A percentile compares a stretch with the other conserved stretches of the same genome.
phyloP scores from a whole-genome alignment of 495 filamentous ascomycete species.

The Staphylotrichum tortipilum region DNA sequence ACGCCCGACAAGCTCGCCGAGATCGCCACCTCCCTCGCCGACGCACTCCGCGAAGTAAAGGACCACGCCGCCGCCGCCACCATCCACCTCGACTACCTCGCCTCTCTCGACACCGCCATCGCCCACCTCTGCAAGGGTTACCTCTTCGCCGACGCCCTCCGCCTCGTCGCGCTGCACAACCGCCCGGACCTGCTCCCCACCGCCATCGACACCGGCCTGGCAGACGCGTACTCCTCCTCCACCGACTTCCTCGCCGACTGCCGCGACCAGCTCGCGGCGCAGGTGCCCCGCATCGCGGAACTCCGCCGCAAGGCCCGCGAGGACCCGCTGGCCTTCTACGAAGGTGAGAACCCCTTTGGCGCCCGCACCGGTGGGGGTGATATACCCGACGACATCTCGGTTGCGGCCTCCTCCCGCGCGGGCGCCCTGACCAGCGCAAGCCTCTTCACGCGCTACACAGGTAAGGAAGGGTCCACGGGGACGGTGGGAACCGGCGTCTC shows the following conservation, averaged over 20 bases:
- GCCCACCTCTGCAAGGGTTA: conserved; percentile 72
- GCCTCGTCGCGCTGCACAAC: conserved; percentile 44
- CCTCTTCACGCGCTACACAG: conserved; percentile 88
- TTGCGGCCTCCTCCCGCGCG: conserved; percentile 75
- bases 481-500: conserved; percentile 59
- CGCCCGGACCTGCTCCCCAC: conserved; percentile 40
- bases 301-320: conserved; percentile 68
- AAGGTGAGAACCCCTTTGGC: conserved; percentile 48
- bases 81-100: conserved; percentile 73
- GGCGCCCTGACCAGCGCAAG: conserved; percentile 69
- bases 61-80: conserved; percentile 71
- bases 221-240: conserved; percentile 63
- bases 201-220: conserved; percentile 64
- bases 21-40: conserved; percentile 60
- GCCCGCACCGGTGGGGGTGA: conserved; percentile 32
- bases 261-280: conserved; percentile 69
- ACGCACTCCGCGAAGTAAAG: conserved; percentile 67
- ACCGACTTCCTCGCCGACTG: conserved; percentile 91
- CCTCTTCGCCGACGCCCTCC: conserved; percentile 74
- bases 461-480: conserved; percentile 49
- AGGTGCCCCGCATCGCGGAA: conserved; percentile 76
- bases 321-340: conserved; percentile 73
- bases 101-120: conserved; percentile 57
- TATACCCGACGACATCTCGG: conserved; percentile 82
- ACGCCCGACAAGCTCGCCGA: conserved; percentile 45